phyloP scores from a whole-genome alignment of 208 protist genomes.

The Trypanosoma boissoni region DNA sequence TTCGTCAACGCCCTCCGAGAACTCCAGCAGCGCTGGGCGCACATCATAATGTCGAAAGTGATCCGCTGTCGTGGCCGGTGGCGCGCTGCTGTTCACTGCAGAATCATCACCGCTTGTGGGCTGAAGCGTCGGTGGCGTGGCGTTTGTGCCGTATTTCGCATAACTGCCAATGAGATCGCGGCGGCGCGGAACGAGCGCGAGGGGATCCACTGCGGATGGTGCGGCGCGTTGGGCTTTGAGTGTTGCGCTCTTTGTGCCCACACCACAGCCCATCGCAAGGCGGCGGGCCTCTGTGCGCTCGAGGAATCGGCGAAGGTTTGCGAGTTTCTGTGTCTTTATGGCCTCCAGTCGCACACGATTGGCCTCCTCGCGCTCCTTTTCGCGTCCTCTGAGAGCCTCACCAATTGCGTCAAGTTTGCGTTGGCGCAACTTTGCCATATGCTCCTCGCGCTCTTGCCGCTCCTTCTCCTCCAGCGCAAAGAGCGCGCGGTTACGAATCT shows the following conservation, averaged over 20 bases:
- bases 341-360: constrained; percentile 53
- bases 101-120: background rate
- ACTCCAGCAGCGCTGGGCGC: constrained; percentile 67
- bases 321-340: constrained; percentile 52
- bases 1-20: constrained; percentile 49
- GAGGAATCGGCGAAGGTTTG: constrained; percentile 38
- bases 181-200: constrained; percentile 7
- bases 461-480: constrained; percentile 84
- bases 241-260: constrained; percentile 3
- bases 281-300: constrained; percentile 51
- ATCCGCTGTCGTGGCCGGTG: too few relatives aligned
- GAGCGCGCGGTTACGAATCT: constrained; percentile 44
- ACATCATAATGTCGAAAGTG: constrained; percentile 73
- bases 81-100: background rate
- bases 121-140: constrained; percentile 11
- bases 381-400: constrained; percentile 52
- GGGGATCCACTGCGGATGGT: constrained; percentile 22
- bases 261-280: constrained; percentile 24
- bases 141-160: constrained; percentile 33
- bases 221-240: constrained; percentile 5
- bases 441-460: constrained; percentile 80
- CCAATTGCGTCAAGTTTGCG: constrained; percentile 63
- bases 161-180: constrained; percentile 48
- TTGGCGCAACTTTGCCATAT: constrained; percentile 68
- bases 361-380: constrained; percentile 55